Base-by-base conservation (phyloP, 2,329 filamentous ascomycete genomes). In the Colletotrichum sp. region DNA sequence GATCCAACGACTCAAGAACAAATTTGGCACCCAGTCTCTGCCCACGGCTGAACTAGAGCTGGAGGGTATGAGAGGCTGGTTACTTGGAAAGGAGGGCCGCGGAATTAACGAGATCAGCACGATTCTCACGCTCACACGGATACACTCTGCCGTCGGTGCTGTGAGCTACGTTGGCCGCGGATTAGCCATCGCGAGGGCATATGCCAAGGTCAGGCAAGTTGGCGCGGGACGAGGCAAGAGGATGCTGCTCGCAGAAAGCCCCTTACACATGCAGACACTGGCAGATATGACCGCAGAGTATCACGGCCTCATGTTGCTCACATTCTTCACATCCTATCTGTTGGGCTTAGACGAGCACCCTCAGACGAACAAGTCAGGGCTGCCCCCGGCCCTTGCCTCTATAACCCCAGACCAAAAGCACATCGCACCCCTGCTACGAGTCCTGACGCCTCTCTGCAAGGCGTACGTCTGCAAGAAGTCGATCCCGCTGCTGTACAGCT, bases 1-100 rank as follows among this genome's bases (percentile, higher is more conserved):
- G 10, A 94, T 95, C 77, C 91, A 93, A 73, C 88, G 93, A 0
- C 85, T 96, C 18, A 95, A 96, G 84, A 90, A 91, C 82, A 96
- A 95, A 80, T 87, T 94, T 5, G 94, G 94, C 30, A 95, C 93
- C 0, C 90, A 90, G 63, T 88, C 92, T 1, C 85, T 96, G 0
- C 93, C 94, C 0, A 95, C 94, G 0, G 94, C 93, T 0, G 94
- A 96, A 82, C 88, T 96, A 1, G 92, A 93, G 75, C 87, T 94
- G 4, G 85, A 88, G 18, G 88, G 86, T n/a, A 91, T 91, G 87
- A 89, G 92, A 3, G 92, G 86, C 6, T 92, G 92, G 87, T 86
- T 95, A 8, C 84, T 96, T 32, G 94, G 94, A 8, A 84, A 88
- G 5, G 89, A 94, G 77, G 93, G 94, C 2, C 85, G 90, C 55